A percentile compares a stretch with the other conserved stretches of the same genome.
Conservation (phyloP, 305 asterid species). For the Euphrasia arctica region DNA sequence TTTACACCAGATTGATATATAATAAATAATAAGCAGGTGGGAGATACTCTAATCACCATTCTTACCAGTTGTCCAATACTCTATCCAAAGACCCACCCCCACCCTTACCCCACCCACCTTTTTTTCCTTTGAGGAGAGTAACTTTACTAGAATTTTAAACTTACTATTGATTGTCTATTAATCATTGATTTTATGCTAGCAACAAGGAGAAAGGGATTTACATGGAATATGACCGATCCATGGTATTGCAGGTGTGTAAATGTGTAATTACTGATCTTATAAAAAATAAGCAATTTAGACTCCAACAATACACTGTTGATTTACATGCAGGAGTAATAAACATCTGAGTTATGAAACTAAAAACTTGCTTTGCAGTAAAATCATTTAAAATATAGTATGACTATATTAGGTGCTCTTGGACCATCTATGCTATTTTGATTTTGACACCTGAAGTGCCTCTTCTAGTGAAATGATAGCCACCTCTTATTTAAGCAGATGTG, state of each 20-base stretch:
- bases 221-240: constrained; percentile 94
- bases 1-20: constrained; percentile 12
- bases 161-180: constrained; percentile 19
- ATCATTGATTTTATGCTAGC: constrained; percentile 43
- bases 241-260: constrained; percentile 63
- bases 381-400: constrained; percentile 18
- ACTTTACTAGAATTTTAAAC: constrained; percentile 19
- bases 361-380: constrained; percentile 22
- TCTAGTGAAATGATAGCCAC: constrained; percentile 27
- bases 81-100: background rate
- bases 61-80: constrained; percentile 20
- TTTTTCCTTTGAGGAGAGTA: constrained; percentile 19
- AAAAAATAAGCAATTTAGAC: constrained; percentile 4
- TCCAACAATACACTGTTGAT: background rate
- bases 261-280: constrained; percentile 29
- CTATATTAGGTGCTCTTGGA: constrained; percentile 24
- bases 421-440: constrained; percentile 21
- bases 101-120: background rate
- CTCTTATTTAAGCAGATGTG: constrained; percentile 70
- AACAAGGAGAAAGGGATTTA: constrained; percentile 93
- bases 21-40: constrained; percentile 13
- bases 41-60: constrained; percentile 17
- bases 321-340: too few species aligned
- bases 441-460: constrained; percentile 23
- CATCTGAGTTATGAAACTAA: background rate